These are phyloP conservation scores for Peronosclerospora sorghi DNA, from an alignment of 352 stramenopile genomes.

Conservation along the genomic window DNA sequence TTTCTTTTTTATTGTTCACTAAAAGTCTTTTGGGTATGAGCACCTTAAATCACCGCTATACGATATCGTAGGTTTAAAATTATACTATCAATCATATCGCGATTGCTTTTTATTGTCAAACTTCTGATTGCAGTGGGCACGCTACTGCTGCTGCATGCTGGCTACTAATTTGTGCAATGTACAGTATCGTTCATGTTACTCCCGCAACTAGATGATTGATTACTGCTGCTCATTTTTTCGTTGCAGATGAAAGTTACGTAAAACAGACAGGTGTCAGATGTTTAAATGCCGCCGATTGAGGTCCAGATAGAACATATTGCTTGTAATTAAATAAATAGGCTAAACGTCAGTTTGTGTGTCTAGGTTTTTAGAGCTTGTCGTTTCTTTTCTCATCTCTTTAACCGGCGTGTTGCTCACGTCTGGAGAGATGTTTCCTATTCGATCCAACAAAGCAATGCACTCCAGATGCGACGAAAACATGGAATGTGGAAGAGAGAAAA, in stretches of 20 bases:
- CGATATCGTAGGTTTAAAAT: too few species aligned
- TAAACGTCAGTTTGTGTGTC: constrained; percentile 1
- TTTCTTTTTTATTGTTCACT: too few species aligned
- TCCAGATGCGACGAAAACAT: constrained; percentile 26
- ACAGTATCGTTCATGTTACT: constrained; percentile 6
- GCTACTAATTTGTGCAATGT: constrained; percentile 80
- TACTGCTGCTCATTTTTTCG: not conserved
- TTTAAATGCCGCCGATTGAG: constrained; percentile 50
- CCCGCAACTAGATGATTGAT: not conserved
- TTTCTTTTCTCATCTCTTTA: constrained; percentile 56
- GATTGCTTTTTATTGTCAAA: constrained; percentile 51
- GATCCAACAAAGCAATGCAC: constrained; percentile 61
- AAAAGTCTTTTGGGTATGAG: too few species aligned
- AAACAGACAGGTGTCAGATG: constrained; percentile 62
- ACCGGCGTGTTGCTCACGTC: constrained; percentile 55
- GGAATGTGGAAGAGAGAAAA: too few species aligned
- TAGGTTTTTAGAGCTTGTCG: constrained; percentile 65
- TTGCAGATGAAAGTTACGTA: constrained; percentile 62
- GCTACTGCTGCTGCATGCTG: constrained; percentile 57
- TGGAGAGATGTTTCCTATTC: constrained; percentile 63
- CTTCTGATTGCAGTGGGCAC: constrained; percentile 54
- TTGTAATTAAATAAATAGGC: not conserved
- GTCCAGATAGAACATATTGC: constrained; percentile 22
- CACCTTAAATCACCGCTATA: too few species aligned
- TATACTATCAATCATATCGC: too few species aligned